Base-by-base conservation (phyloP, 2,329 filamentous ascomycete species). In the Ophiostoma australiae region DNA sequence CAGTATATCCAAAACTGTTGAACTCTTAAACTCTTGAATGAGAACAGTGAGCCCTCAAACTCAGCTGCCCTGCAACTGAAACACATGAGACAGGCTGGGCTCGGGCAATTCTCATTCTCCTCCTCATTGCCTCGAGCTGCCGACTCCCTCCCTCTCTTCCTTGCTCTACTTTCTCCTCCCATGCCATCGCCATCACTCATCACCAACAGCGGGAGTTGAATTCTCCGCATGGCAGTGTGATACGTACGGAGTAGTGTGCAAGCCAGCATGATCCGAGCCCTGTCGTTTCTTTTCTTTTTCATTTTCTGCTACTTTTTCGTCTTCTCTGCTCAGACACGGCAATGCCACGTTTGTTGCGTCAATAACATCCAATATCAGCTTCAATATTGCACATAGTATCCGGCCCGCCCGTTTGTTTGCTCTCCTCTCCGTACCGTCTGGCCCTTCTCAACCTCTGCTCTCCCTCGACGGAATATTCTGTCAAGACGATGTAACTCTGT, bases 401-500 rank as follows among this genome's bases (percentile, higher is more conserved):
- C 44, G 44, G 44, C 20, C 44, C 44, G 44, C n/a, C 44, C 39
- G 39, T 48, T 48, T 48, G 44, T 10, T 48, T 48, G 44, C 20
- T n/a, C 17, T 48, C 5, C 7, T 48, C 44, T 48, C 44, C 17
- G 6, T 20, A 37, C 2, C 35, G n/a, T 37, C 35, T 10, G 2
- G 6, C 35, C 35, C 35, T 37, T n/a, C 39, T 13, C 11, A 41
- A 3, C 15, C 13, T 41, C 27, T 31, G 27, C 27, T 31, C 37
- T 44, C 4, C 41, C 17, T 48, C 44, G 44, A 48, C 44, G 17
- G 44, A 48, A 17, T 48, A 48, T 48, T 48, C 44, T 17, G 44
- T 65, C 61, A 65, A 65, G 61, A 20, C 61, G 31, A 65, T 33
- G 61, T 37, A 58, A 27, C 52, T 58, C 52, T 35, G 61, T 5